Base-by-base conservation (phyloP, 176 grass and related monocot species). In the Zoysia japonica region DNA sequence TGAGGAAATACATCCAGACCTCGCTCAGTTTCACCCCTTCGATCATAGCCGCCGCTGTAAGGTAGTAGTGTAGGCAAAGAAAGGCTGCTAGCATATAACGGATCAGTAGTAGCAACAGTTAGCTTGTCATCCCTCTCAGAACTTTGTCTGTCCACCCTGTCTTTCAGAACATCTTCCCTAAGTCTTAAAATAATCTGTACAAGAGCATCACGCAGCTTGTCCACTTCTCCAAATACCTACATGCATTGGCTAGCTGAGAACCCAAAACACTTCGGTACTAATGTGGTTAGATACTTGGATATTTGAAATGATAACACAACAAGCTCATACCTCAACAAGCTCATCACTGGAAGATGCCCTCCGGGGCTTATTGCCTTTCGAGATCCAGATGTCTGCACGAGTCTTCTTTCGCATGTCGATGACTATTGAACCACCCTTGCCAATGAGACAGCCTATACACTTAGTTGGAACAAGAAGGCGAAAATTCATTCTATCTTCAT, bases 371-470 rank as follows among this genome's bases (percentile, higher is more conserved):
- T 89, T 87, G 9, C 89, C 96, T 82, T 91, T 99, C 17, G 96
- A 93, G 71, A 99, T 99, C 48, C 82, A 82, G 86, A 99, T 99
- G 68, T 81, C 83, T 68, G 92, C 92, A 73, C 88, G 95, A 52
- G 90, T 95, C 75, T 79, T 95, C 77, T 72, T 95, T 55, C 92
- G 90, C 86, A 99, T 99, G 72, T 99, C 92, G 74, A 91, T 95
- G 49, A 99, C 80, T 63, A 99, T 99, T 48, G 86, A 93, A 51
- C 96, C 96, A 65, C 90, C 88, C 85, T 93, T 95, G 83, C 96
- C 96, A 79, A 99, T 99, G 83, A 99, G 87, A 79, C 96, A 99
- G 52, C 96, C 96, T 65, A 99, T 85, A 57, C 89, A 80, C 81
- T 86, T 93, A 74, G 63, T 79, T 8, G 96, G 92, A 53, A 95